Evolutionary conservation across 2,329 filamentous ascomycete genomes (phyloP).

Genomic region (Colletotrichum brevisporum): DNA sequence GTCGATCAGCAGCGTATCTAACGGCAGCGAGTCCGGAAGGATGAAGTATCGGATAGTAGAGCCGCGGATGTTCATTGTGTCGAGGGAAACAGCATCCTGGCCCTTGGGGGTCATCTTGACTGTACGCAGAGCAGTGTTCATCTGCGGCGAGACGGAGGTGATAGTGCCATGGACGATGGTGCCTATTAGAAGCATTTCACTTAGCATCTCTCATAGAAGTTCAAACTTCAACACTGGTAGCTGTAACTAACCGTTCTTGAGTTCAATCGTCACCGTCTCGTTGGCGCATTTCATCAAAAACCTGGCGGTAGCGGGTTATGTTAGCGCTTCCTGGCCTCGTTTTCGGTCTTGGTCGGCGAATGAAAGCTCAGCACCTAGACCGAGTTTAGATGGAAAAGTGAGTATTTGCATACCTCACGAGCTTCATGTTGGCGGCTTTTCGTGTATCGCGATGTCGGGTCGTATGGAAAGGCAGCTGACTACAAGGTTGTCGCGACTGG

Average conservation of each 20-base stretch:
- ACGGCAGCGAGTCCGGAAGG: slow-evolving; percentile 92
- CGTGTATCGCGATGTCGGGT: slow-evolving; percentile 10
- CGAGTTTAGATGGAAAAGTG: slow-evolving; percentile 48
- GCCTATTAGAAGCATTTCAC: slow-evolving; percentile 64
- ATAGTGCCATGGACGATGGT: slow-evolving; percentile 98
- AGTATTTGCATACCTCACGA: slow-evolving; percentile 82
- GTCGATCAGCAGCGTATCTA: slow-evolving; percentile 96
- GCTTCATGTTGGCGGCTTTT: slow-evolving; percentile 81
- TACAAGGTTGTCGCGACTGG: slow-evolving; percentile 21
- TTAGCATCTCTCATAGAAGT: background rate
- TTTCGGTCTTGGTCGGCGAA: slow-evolving; percentile 12
- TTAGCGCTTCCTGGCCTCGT: slow-evolving; percentile 46
- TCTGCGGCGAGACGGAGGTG: slow-evolving; percentile 95
- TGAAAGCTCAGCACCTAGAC: slow-evolving; percentile 33
- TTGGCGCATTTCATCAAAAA: slow-evolving; percentile 99
- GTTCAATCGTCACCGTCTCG: slow-evolving; percentile 97
- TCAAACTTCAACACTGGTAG: background rate
- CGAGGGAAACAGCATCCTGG: slow-evolving; percentile 88
- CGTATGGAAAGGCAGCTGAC: slow-evolving; percentile 11
- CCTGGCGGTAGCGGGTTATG: slow-evolving; percentile 62
- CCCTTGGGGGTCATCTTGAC: slow-evolving; percentile 96
- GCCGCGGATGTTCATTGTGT: slow-evolving; percentile 97
- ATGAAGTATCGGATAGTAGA: slow-evolving; percentile 98
- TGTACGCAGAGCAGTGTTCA: slow-evolving; percentile 96
- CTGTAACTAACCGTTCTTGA: slow-evolving; percentile 86